A percentile compares a stretch with the other conserved stretches of the same genome.
These are phyloP conservation scores for Capsicum baccatum DNA, from an alignment of 257 asterid species.

Conservation along the genomic window DNA sequence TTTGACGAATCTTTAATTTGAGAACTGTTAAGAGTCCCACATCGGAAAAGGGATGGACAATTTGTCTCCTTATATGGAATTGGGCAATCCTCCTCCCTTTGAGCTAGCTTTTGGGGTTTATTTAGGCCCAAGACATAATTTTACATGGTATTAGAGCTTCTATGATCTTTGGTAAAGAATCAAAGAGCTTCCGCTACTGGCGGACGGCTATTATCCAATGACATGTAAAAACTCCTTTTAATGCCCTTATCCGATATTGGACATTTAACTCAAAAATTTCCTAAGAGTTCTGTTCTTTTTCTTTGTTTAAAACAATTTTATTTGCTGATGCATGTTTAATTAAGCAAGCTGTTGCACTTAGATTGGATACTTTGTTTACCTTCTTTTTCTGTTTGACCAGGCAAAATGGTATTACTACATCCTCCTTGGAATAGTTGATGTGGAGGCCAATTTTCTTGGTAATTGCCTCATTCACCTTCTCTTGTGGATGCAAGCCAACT, in stretches of 20 bases:
- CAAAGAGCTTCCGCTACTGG: too few species aligned
- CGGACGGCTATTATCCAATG: not conserved
- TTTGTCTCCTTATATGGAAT: too few species aligned
- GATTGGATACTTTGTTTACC: slow-evolving; percentile 14
- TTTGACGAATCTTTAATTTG: not conserved
- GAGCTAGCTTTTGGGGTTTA: too few species aligned
- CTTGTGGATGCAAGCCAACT: not conserved
- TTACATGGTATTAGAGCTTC: too few species aligned
- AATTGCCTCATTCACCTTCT: slow-evolving; percentile 36
- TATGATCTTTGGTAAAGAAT: too few species aligned
- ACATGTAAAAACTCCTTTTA: not conserved
- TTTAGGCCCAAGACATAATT: too few species aligned
- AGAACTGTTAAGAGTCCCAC: not conserved
- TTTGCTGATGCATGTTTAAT: slow-evolving; percentile 6
- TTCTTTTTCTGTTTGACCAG: slow-evolving; percentile 49
- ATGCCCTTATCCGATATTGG: not conserved
- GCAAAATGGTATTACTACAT: slow-evolving; percentile 89
- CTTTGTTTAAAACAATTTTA: slow-evolving; percentile 5
- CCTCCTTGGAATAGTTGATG: slow-evolving; percentile 83
- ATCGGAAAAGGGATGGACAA: too few species aligned
- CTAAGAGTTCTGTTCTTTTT: not conserved
- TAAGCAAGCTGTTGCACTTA: not conserved
- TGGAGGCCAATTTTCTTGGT: slow-evolving; percentile 97
- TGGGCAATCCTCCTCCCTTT: too few species aligned
- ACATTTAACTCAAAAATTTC: not conserved